Percentiles rank a stretch among this genome's conserved stretches.
These are phyloP conservation scores for Penicillium sp. DNA, from an alignment of 2,329 filamentous ascomycete species.

Conservation along the genomic window DNA sequence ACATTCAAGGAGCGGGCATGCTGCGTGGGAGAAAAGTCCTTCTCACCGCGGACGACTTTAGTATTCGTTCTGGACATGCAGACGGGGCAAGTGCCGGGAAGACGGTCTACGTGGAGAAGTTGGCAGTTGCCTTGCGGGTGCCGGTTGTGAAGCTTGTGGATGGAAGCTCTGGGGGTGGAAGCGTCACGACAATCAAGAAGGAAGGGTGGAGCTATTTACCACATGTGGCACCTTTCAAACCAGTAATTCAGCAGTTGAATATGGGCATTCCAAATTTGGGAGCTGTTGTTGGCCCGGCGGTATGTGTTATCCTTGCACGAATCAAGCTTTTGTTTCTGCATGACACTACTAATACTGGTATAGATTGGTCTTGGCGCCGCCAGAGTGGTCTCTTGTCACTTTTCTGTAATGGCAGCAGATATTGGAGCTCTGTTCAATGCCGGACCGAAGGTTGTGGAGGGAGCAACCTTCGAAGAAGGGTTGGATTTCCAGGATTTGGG, in stretches of 20 bases:
- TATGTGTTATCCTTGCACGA: slow-evolving; percentile 21
- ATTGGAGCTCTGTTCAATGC: slow-evolving; percentile 67
- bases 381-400: slow-evolving; percentile 65
- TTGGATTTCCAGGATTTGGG: slow-evolving; percentile 63
- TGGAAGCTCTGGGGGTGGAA: slow-evolving; percentile 66
- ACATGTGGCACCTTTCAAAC: slow-evolving; percentile 57
- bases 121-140: slow-evolving; percentile 60
- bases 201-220: slow-evolving; percentile 65
- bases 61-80: slow-evolving; percentile 65
- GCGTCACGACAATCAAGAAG: slow-evolving; percentile 62
- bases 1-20: slow-evolving; percentile 63
- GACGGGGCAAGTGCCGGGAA: slow-evolving; percentile 63
- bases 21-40: slow-evolving; percentile 60
- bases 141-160: slow-evolving; percentile 69
- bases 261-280: slow-evolving; percentile 67
- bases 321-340: neutral
- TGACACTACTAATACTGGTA: neutral
- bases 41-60: slow-evolving; percentile 68
- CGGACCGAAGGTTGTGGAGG: slow-evolving; percentile 65
- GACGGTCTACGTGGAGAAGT: slow-evolving; percentile 66
- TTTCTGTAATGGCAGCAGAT: slow-evolving; percentile 68
- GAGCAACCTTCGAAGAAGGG: slow-evolving; percentile 68
- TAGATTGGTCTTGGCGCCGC: slow-evolving; percentile 66
- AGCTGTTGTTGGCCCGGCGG: slow-evolving; percentile 65
- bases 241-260: slow-evolving; percentile 63